Conservation (phyloP, 345 rosid species). For the Gynandropsis gynandra region DNA sequence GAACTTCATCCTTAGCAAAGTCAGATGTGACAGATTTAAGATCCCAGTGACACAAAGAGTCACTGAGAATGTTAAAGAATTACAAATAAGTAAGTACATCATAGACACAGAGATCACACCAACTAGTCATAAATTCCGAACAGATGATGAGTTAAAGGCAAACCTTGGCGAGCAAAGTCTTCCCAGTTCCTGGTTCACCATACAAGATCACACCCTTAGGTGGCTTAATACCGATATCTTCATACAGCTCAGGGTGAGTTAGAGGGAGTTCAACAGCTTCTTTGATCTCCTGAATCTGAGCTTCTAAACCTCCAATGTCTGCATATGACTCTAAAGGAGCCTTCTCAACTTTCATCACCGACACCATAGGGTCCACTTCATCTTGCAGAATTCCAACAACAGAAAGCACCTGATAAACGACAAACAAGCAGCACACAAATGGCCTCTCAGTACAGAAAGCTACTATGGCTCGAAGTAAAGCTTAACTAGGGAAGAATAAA, state of each 20-base stretch:
- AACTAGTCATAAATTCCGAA: not conserved
- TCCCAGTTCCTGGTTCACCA: constrained; percentile 99
- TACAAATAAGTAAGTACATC: no score
- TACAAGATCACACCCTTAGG: constrained; percentile 98
- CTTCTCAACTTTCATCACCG: constrained; percentile 98
- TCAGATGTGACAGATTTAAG: not conserved
- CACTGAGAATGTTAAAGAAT: no score
- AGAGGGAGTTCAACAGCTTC: constrained; percentile 99
- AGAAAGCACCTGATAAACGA: constrained; percentile 56
- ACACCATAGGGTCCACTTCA: constrained; percentile 99
- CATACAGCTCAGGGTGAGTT: constrained; percentile 96
- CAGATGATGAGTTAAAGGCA: constrained; percentile 7
- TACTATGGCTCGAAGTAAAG: not conserved
- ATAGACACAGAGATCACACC: no score
- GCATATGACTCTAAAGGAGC: constrained; percentile 98
- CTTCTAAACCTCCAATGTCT: constrained; percentile 96
- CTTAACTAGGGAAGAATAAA: not conserved
- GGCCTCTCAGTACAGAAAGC: not conserved
- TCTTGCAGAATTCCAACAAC: constrained; percentile 97
- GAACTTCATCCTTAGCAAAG: no score
- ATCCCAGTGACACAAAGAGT: not conserved
- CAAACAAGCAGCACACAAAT: not conserved
- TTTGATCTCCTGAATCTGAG: constrained; percentile 97
- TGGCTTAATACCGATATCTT: constrained; percentile 98
- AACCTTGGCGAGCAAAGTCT: constrained; percentile 97